Percentiles rank a stretch among this genome's conserved stretches.
These are phyloP conservation scores for Tilletia caries DNA, from an alignment of 1,284 basidiomycete genomes.

Conservation along the genomic window DNA sequence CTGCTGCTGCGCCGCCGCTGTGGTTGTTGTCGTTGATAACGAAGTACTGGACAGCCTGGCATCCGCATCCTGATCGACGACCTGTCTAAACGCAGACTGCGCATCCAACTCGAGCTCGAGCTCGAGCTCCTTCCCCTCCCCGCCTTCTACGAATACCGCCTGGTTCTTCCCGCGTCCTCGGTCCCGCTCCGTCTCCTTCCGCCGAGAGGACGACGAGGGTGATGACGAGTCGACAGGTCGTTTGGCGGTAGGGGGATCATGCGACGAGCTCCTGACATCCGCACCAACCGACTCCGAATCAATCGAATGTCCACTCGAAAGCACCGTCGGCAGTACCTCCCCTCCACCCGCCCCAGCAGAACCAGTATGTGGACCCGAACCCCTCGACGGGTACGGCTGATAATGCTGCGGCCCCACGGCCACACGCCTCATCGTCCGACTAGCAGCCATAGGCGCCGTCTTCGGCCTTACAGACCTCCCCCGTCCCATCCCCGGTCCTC, in stretches of 20 bases:
- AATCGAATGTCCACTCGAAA: not conserved
- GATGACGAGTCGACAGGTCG: too few species aligned
- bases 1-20: too few species aligned
- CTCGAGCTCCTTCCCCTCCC: too few species aligned
- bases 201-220: not conserved
- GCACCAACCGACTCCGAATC: too few species aligned
- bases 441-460: not conserved
- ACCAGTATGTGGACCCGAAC: too few species aligned
- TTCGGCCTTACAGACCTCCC: not conserved
- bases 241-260: too few species aligned
- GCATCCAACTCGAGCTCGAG: not conserved
- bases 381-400: too few species aligned
- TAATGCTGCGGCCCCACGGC: not conserved
- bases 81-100: constrained; percentile 3
- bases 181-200: not conserved
- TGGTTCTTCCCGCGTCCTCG: not conserved
- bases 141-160: not conserved
- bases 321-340: not conserved
- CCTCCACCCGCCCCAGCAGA: too few species aligned
- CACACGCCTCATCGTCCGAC: not conserved
- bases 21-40: too few species aligned
- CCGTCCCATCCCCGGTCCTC: not conserved
- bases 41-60: not conserved
- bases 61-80: constrained; percentile 1
- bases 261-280: too few species aligned